These are phyloP conservation scores for Salmacisia buchloeana DNA, from an alignment of 1,284 basidiomycete species.

Conservation along the genomic window DNA sequence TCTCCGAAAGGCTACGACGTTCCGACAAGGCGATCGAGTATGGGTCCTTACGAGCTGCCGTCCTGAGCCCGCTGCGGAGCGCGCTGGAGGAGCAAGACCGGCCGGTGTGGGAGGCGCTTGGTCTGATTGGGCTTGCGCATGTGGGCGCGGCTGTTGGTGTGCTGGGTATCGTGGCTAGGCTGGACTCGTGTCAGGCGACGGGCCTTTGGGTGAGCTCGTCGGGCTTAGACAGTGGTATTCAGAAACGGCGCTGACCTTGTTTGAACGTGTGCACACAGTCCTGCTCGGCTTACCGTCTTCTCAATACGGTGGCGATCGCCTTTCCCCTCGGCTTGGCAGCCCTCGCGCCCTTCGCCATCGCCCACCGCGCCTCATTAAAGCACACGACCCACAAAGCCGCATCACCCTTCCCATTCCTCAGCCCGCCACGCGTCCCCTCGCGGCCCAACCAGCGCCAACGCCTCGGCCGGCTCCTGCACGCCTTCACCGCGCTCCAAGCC, in stretches of 20 bases:
- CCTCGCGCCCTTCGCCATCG: background rate
- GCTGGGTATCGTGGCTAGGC: background rate
- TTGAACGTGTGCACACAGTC: too few species aligned
- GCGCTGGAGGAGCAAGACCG: background rate
- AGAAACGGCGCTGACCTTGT: too few species aligned
- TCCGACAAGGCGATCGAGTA: background rate
- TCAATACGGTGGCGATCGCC: background rate
- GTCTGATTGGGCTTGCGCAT: background rate
- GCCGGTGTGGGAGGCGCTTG: background rate
- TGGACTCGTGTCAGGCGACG: background rate
- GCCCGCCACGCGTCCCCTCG: too few species aligned
- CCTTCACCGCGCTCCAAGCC: slow-evolving; percentile 35
- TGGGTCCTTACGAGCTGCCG: background rate
- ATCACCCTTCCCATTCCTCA: background rate
- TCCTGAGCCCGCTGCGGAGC: background rate
- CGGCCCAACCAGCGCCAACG: background rate
- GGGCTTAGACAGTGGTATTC: background rate
- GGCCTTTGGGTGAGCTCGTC: background rate
- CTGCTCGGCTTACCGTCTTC: background rate
- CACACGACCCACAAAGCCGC: background rate
- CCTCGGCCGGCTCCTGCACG: slow-evolving; percentile 26
- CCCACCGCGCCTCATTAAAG: background rate
- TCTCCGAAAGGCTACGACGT: background rate
- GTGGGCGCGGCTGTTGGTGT: background rate
- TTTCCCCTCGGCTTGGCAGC: background rate